Evolutionary conservation across 148 eudicot genomes (phyloP).

Genomic region (Fagopyrum esculentum): DNA sequence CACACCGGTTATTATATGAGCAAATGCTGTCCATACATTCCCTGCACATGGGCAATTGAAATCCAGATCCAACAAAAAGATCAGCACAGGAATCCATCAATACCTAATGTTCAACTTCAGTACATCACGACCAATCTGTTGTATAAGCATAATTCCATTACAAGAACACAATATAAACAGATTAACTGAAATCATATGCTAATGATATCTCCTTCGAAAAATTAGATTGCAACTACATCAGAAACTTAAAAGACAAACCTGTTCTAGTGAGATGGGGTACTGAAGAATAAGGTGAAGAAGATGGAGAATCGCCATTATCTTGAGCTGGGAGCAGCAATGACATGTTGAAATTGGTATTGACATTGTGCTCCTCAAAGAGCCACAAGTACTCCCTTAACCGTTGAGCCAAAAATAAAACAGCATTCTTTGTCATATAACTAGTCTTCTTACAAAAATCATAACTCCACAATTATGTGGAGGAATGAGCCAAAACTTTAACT

Average conservation of each 20-base stretch:
- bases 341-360: too few species aligned
- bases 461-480: too few species aligned
- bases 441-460: too few species aligned
- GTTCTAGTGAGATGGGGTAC: constrained; percentile 5
- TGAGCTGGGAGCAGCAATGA: background rate
- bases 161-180: background rate
- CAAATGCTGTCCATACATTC: constrained; percentile 30
- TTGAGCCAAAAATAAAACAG: too few species aligned
- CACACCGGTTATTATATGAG: constrained; percentile 34
- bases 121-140: background rate
- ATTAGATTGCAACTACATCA: background rate
- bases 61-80: background rate
- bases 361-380: too few species aligned
- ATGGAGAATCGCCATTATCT: background rate
- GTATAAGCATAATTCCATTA: background rate
- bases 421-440: too few species aligned
- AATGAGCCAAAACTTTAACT: too few species aligned
- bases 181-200: too few species aligned
- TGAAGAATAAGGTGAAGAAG: background rate
- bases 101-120: background rate
- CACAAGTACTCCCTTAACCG: too few species aligned
- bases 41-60: constrained; percentile 15
- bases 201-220: too few species aligned
- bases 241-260: background rate
- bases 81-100: constrained; percentile 2